Conservation (phyloP, 2,329 filamentous ascomycete species). For the Apiospora sp. region DNA sequence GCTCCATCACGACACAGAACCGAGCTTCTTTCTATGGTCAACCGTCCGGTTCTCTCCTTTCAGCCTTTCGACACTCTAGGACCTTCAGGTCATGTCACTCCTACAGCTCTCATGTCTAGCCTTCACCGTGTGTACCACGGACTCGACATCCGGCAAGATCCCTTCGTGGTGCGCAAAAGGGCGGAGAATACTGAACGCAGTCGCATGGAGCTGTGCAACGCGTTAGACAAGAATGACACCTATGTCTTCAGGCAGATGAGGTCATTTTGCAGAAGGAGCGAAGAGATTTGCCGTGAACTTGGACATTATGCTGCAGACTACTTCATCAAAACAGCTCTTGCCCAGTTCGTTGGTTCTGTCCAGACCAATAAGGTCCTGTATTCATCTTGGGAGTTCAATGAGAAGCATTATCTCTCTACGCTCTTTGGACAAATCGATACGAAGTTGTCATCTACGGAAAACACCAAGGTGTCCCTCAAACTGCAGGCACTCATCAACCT, state of each 20-base stretch:
- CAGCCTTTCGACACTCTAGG: constrained; percentile 41
- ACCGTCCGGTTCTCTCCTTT: constrained; percentile 65
- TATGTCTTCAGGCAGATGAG: constrained; percentile 63
- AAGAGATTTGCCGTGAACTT: constrained; percentile 62
- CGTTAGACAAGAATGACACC: constrained; percentile 55
- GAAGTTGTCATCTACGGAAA: constrained; percentile 28
- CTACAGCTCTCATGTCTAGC: constrained; percentile 49
- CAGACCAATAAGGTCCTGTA: constrained; percentile 40
- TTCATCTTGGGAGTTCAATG: constrained; percentile 55
- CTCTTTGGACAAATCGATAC: constrained; percentile 51
- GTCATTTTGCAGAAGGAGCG: constrained; percentile 58
- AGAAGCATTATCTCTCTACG: constrained; percentile 63
- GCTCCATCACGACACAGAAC: constrained; percentile 73
- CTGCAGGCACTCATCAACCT: constrained; percentile 59
- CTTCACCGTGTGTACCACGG: constrained; percentile 50
- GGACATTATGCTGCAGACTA: constrained; percentile 75
- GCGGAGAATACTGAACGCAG: constrained; percentile 51
- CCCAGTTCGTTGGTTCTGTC: constrained; percentile 38
- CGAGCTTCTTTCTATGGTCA: constrained; percentile 73
- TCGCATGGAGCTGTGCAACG: constrained; percentile 46
- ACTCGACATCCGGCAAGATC: constrained; percentile 68
- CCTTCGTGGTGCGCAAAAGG: constrained; percentile 60
- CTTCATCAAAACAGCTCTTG: constrained; percentile 64
- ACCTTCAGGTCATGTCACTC: background rate
- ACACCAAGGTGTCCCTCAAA: constrained; percentile 62